Evolutionary conservation across 2,329 filamentous ascomycete genomes (phyloP).

Genomic region (Penicillium glabrum): DNA sequence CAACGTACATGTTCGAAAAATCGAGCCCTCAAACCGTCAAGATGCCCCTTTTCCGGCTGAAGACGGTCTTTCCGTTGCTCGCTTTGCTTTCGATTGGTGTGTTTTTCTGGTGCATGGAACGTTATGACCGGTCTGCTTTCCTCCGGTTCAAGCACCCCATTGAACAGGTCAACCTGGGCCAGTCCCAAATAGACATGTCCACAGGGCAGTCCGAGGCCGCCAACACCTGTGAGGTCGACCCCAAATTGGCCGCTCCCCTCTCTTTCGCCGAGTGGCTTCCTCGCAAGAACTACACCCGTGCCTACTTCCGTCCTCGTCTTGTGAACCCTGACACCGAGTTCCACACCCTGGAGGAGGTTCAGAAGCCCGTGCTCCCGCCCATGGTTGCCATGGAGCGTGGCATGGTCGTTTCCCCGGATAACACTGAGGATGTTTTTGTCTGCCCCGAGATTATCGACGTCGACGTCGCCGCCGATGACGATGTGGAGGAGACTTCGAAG

Average conservation of each 20-base stretch:
- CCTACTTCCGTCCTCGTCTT: constrained; percentile 41
- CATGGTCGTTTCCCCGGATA: constrained; percentile 36
- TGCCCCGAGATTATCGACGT: constrained; percentile 43
- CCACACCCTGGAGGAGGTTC: constrained; percentile 38
- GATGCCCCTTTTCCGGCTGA: constrained; percentile 42
- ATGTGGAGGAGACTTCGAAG: constrained; percentile 42
- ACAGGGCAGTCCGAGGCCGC: constrained; percentile 2
- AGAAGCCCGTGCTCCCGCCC: constrained; percentile 38
- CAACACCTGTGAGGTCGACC: constrained; percentile 36
- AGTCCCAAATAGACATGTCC: constrained; percentile 15
- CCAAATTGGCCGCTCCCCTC: constrained; percentile 34
- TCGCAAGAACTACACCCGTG: constrained; percentile 46
- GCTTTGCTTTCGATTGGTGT: constrained; percentile 39
- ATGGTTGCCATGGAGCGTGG: constrained; percentile 41
- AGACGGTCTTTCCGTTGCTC: constrained; percentile 40
- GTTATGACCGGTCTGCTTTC: constrained; percentile 39
- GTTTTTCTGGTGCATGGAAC: constrained; percentile 43
- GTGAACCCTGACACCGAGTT: constrained; percentile 39
- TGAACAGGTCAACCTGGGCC: constrained; percentile 26
- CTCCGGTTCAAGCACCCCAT: constrained; percentile 37
- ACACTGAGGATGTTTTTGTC: constrained; percentile 31
- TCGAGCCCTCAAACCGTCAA: constrained; percentile 28
- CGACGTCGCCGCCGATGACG: constrained; percentile 40
- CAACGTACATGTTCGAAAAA: constrained; percentile 34
- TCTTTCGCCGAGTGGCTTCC: constrained; percentile 43